Evolutionary conservation across 306 rosid genomes (phyloP).

Genomic region (Cucurbita moschata): DNA sequence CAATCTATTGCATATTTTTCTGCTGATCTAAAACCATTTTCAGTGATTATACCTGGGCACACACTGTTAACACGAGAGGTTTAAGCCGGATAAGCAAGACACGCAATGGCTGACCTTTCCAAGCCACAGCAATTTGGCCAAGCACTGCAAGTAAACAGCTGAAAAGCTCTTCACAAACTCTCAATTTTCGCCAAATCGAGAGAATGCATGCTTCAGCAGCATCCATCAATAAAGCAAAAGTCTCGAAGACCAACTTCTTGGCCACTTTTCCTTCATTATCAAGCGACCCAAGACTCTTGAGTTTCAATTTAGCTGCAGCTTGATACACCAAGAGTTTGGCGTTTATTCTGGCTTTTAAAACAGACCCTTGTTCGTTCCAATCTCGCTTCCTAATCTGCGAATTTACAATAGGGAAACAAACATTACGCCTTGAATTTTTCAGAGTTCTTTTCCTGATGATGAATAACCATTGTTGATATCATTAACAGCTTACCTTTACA

Average conservation of each 20-base stretch:
- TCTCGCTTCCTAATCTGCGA: conserved; percentile 87
- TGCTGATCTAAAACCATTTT: conserved; percentile 2
- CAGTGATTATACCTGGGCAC: conserved; percentile 56
- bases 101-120: conserved; percentile 89
- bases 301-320: conserved; percentile 57
- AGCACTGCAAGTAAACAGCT: conserved; percentile 62
- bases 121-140: conserved; percentile 55
- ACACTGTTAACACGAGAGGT: conserved; percentile 76
- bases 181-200: conserved; percentile 80
- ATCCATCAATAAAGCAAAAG: conserved; percentile 78
- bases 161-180: conserved; percentile 77
- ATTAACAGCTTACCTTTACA: conserved; percentile 43
- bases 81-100: conserved; percentile 88
- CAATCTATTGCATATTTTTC: background rate
- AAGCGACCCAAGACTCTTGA: conserved; percentile 51
- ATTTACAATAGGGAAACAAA: conserved; percentile 4
- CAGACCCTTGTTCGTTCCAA: conserved; percentile 82
- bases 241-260: conserved; percentile 77
- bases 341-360: conserved; percentile 66
- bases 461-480: background rate
- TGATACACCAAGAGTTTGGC: conserved; percentile 58
- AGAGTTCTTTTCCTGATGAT: background rate
- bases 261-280: conserved; percentile 62
- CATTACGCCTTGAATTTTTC: background rate
- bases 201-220: conserved; percentile 88